Conservation (phyloP, 306 rosid genomes). For the Ochetophila trinervis region DNA sequence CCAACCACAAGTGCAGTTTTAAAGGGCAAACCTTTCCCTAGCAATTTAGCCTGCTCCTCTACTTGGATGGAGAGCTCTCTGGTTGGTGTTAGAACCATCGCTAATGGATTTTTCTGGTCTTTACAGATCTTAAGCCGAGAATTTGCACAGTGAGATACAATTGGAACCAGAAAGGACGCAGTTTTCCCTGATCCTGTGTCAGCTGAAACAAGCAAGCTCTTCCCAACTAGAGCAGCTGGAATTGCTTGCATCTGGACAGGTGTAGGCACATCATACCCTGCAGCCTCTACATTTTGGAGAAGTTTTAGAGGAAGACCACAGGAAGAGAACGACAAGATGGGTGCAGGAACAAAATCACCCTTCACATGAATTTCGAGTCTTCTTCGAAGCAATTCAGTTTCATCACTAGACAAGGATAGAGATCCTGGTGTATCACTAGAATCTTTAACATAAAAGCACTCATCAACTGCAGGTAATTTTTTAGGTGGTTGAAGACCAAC, state of each 20-base stretch:
- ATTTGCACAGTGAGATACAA: constrained; percentile 49
- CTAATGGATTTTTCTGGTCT: constrained; percentile 53
- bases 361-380: constrained; percentile 61
- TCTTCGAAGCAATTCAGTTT: constrained; percentile 49
- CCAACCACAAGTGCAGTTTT: constrained; percentile 94
- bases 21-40: constrained; percentile 73
- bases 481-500: constrained; percentile 28
- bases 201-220: constrained; percentile 72
- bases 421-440: constrained; percentile 25
- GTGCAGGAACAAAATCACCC: constrained; percentile 50
- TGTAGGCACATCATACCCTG: constrained; percentile 76
- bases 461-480: constrained; percentile 56
- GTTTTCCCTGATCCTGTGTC: constrained; percentile 85
- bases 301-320: constrained; percentile 65
- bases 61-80: constrained; percentile 81
- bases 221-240: constrained; percentile 66
- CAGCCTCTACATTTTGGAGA: constrained; percentile 65
- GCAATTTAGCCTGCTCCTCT: constrained; percentile 76
- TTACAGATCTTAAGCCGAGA: constrained; percentile 30
- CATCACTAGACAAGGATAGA: constrained; percentile 31
- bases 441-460: constrained; percentile 71
- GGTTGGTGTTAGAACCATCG: constrained; percentile 72
- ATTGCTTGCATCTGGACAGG: constrained; percentile 94
- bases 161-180: constrained; percentile 69
- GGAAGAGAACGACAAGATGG: constrained; percentile 53